A percentile compares a stretch with the other conserved stretches of the same genome.
phyloP scores from a whole-genome alignment of 73 alveolate genomes.

The Uronychia setigera region DNA sequence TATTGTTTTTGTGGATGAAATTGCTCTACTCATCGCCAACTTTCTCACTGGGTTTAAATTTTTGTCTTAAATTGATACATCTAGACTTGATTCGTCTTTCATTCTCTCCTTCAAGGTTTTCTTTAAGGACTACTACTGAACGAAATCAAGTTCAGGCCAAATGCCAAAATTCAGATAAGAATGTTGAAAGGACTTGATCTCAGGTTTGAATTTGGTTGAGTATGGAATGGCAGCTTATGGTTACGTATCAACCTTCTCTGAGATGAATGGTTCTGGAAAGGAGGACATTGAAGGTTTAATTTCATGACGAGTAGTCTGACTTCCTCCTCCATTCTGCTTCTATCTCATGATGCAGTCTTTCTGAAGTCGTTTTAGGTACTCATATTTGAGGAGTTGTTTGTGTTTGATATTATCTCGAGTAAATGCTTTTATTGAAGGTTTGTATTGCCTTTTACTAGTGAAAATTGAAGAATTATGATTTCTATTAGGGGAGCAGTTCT shows the following conservation, averaged over 20 bases:
- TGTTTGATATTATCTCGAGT: background rate
- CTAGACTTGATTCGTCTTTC: background rate
- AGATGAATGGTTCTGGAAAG: background rate
- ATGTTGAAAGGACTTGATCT: background rate
- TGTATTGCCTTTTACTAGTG: too few relatives aligned
- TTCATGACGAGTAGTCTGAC: background rate
- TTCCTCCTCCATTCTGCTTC: background rate
- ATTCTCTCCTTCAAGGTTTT: background rate
- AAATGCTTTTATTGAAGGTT: too few relatives aligned
- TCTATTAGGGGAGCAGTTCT: too few relatives aligned
- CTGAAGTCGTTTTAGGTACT: background rate
- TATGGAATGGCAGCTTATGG: background rate
- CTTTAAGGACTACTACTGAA: background rate
- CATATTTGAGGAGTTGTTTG: background rate
- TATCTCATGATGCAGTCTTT: background rate
- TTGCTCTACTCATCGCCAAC: background rate
- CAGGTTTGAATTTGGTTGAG: background rate
- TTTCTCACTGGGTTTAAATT: background rate
- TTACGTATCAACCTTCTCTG: background rate
- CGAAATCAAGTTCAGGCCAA: background rate
- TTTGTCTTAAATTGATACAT: background rate
- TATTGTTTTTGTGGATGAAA: background rate
- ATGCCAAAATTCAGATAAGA: background rate
- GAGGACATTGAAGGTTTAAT: background rate
- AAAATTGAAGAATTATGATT: too few relatives aligned